These are phyloP conservation scores for Zelonia costaricensis DNA, from an alignment of 208 protist species.

Conservation along the genomic window DNA sequence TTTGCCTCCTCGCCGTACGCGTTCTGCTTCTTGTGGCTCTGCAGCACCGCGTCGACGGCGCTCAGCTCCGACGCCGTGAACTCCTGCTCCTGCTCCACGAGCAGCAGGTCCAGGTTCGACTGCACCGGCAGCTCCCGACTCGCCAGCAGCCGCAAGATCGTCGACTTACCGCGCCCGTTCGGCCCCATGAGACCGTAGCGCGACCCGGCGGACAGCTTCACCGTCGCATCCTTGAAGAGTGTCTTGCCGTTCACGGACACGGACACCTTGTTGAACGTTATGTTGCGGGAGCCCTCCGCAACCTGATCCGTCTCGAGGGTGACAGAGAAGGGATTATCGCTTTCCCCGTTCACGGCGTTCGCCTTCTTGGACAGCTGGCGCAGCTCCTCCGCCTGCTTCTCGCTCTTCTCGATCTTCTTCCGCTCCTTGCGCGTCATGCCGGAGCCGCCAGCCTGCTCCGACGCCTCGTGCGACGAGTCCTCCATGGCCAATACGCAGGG, in stretches of 20 bases:
- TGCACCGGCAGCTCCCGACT: slow-evolving; percentile 90
- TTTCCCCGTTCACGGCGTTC: slow-evolving; percentile 62
- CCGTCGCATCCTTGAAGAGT: slow-evolving; percentile 79
- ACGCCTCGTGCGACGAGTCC: slow-evolving; percentile 1
- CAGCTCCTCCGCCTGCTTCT: slow-evolving; percentile 63
- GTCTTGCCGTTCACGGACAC: slow-evolving; percentile 86
- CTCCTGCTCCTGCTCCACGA: slow-evolving; percentile 98
- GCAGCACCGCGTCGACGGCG: slow-evolving; percentile 85
- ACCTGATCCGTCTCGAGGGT: slow-evolving; percentile 60
- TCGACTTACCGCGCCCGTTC: slow-evolving; percentile 96
- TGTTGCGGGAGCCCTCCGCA: slow-evolving; percentile 77
- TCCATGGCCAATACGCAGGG: slow-evolving; percentile 12
- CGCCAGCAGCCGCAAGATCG: slow-evolving; percentile 90
- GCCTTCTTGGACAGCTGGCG: slow-evolving; percentile 50
- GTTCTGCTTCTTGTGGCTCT: slow-evolving; percentile 91
- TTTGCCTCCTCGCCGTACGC: slow-evolving; percentile 81
- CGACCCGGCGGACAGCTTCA: slow-evolving; percentile 84
- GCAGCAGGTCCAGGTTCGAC: slow-evolving; percentile 91
- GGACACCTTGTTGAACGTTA: slow-evolving; percentile 84
- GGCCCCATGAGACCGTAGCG: slow-evolving; percentile 96
- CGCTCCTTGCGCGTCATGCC: slow-evolving; percentile 69
- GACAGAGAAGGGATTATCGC: slow-evolving; percentile 84
- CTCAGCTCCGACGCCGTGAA: slow-evolving; percentile 79
- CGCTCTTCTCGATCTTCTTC: slow-evolving; percentile 60
- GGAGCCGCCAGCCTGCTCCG: not conserved